Conservation (phyloP, 768 basidiomycete genomes). For the Sarcomyxa edulis region DNA sequence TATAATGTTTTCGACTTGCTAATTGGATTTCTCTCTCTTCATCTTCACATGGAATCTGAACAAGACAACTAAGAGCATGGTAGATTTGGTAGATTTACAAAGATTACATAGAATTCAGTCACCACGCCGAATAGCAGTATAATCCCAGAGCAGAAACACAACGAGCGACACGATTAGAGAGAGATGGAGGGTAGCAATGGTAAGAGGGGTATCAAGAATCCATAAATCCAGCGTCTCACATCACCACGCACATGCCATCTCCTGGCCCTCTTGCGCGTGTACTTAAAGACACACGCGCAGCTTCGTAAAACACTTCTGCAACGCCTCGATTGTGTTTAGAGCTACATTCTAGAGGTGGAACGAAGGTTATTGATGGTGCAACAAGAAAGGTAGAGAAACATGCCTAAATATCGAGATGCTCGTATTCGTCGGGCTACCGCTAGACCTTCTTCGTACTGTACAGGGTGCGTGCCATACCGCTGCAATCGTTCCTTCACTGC, state of each 20-base stretch:
- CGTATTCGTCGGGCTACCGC: conserved; percentile 86
- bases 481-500: conserved; percentile 66
- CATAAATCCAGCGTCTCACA: conserved; percentile 29
- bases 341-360: conserved; percentile 70
- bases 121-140: no score
- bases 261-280: conserved; percentile 65
- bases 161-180: no score
- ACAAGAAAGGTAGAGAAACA: conserved; percentile 16
- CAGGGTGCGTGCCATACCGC: conserved; percentile 62
- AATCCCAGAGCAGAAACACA: no score
- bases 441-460: conserved; percentile 91
- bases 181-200: no score
- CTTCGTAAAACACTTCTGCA: conserved; percentile 88
- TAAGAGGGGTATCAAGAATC: no score
- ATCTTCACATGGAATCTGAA: no score
- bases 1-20: no score
- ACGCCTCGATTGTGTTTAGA: conserved; percentile 97
- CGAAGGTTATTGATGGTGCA: background rate
- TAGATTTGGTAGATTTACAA: no score
- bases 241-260: conserved; percentile 50
- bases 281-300: conserved; percentile 77
- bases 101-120: no score
- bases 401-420: conserved; percentile 89
- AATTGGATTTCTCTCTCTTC: no score
- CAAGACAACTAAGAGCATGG: no score